Evolutionary conservation across 371 early-diverging fungal genomes (phyloP).

Genomic region (Batkoa obscura): DNA sequence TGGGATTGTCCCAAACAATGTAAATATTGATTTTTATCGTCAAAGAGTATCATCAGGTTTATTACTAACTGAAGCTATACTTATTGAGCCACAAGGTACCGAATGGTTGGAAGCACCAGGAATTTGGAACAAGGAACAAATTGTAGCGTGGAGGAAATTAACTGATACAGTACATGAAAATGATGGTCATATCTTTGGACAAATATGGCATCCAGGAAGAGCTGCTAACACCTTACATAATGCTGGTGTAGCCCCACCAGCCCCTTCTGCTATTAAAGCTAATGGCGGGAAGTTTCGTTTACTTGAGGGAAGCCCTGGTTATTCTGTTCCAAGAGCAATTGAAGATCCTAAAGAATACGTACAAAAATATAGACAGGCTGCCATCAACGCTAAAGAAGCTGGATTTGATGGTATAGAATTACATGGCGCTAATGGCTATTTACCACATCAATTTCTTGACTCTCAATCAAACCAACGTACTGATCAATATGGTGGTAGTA

Average conservation of each 20-base stretch:
- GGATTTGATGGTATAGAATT: conserved; percentile 51
- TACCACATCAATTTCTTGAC: conserved; percentile 33
- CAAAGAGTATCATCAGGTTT: conserved; percentile 32
- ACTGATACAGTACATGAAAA: conserved; percentile 31
- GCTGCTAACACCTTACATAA: conserved; percentile 6
- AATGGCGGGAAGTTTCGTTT: conserved; percentile 1
- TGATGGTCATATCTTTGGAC: conserved; percentile 28
- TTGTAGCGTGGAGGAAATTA: conserved; percentile 29
- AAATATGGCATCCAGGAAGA: conserved; percentile 32
- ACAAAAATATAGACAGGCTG: not conserved
- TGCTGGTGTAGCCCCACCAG: conserved; percentile 4
- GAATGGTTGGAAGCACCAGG: conserved; percentile 17
- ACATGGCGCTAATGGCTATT: conserved; percentile 43
- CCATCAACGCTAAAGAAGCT: conserved; percentile 9
- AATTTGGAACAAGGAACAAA: conserved; percentile 26
- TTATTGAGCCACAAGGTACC: conserved; percentile 18
- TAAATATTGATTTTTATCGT: conserved; percentile 26
- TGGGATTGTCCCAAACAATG: conserved; percentile 17
- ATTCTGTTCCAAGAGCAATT: conserved; percentile 4
- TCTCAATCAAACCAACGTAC: conserved; percentile 26
- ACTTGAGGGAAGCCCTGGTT: not conserved
- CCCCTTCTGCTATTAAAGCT: conserved; percentile 5
- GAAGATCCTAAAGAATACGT: conserved; percentile 1
- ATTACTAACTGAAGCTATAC: conserved; percentile 29
- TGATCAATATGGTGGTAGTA: conserved; percentile 31